phyloP scores from a whole-genome alignment of 2,329 filamentous ascomycete genomes.

The Dothidotthia symphoricarpi region DNA sequence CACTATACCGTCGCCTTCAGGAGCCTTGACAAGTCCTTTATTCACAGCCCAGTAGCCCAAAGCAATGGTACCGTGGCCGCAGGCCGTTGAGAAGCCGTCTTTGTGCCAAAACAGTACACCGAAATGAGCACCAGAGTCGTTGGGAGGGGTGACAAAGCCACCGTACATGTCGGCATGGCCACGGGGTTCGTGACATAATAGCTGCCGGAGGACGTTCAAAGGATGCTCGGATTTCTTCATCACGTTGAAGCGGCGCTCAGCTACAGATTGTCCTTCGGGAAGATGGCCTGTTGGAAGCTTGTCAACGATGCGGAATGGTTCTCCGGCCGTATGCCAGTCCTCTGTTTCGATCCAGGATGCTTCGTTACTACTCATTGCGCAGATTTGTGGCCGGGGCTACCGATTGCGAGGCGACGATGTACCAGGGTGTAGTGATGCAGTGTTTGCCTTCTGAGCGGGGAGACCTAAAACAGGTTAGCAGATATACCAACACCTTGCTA shows the following conservation, averaged over 20 bases:
- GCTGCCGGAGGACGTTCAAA: slow-evolving; percentile 4
- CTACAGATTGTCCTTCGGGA: slow-evolving; percentile 4
- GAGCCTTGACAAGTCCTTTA: slow-evolving; percentile 3
- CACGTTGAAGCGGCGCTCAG: slow-evolving; percentile 5
- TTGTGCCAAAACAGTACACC: slow-evolving; percentile 52
- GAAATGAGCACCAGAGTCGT: slow-evolving; percentile 51
- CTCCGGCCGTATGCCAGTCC: slow-evolving; percentile 12
- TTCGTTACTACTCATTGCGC: too few relatives aligned
- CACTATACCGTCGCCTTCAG: slow-evolving; percentile 1
- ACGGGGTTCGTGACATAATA: slow-evolving; percentile 43
- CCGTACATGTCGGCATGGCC: slow-evolving; percentile 56
- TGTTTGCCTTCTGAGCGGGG: too few relatives aligned
- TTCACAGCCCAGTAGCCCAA: slow-evolving; percentile 35
- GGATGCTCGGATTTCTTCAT: slow-evolving; percentile 4
- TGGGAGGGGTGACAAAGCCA: slow-evolving; percentile 42
- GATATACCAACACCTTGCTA: too few relatives aligned
- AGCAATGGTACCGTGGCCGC: slow-evolving; percentile 54
- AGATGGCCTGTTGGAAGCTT: slow-evolving; percentile 2
- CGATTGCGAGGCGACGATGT: too few relatives aligned
- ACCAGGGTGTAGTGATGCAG: too few relatives aligned
- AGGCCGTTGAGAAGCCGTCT: slow-evolving; percentile 52
- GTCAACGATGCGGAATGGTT: slow-evolving; percentile 11
- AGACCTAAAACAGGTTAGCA: too few relatives aligned
- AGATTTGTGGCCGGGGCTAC: too few relatives aligned
- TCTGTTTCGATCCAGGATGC: slow-evolving; percentile 10